Evolutionary conservation across 2,329 filamentous ascomycete genomes (phyloP).

Genomic region (Nothomitra cinnamomea): DNA sequence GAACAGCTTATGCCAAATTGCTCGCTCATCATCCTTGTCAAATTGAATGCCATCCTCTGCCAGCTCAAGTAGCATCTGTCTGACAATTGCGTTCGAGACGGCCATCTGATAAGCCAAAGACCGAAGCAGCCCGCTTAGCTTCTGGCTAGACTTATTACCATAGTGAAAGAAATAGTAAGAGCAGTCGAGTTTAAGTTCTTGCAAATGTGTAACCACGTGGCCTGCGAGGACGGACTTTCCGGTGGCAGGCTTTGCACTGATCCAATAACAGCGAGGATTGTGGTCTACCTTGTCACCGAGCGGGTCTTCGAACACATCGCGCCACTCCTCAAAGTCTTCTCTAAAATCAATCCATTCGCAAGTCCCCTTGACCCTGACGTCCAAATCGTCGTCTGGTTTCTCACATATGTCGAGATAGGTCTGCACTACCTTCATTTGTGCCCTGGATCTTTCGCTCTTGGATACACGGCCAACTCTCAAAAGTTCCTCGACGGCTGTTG

Average conservation of each 20-base stretch:
- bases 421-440: neutral
- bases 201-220: slow-evolving; percentile 7
- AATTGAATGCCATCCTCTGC: neutral
- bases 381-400: neutral
- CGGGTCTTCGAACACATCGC: neutral
- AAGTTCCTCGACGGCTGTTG: slow-evolving; percentile 10
- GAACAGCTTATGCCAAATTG: slow-evolving; percentile 11
- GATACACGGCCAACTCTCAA: neutral
- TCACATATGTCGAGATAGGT: neutral
- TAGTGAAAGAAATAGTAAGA: slow-evolving; percentile 17
- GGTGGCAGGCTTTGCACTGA: slow-evolving; percentile 1
- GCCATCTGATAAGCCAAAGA: slow-evolving; percentile 3
- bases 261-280: neutral
- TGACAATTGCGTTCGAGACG: neutral
- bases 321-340: neutral
- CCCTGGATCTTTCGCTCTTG: neutral
- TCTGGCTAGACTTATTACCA: slow-evolving; percentile 13
- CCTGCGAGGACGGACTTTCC: slow-evolving; percentile 2
- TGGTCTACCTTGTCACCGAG: too few species aligned
- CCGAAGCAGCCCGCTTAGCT: neutral
- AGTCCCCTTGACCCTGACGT: neutral
- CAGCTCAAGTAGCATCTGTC: neutral
- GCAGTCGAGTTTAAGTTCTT: slow-evolving; percentile 10
- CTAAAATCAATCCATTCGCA: neutral
- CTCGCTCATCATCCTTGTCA: slow-evolving; percentile 8